Percentiles rank a stretch among this genome's conserved stretches.
Evolutionary conservation across 2,329 filamentous ascomycete genomes (phyloP).

Genomic region (Ophiostoma sp.): DNA sequence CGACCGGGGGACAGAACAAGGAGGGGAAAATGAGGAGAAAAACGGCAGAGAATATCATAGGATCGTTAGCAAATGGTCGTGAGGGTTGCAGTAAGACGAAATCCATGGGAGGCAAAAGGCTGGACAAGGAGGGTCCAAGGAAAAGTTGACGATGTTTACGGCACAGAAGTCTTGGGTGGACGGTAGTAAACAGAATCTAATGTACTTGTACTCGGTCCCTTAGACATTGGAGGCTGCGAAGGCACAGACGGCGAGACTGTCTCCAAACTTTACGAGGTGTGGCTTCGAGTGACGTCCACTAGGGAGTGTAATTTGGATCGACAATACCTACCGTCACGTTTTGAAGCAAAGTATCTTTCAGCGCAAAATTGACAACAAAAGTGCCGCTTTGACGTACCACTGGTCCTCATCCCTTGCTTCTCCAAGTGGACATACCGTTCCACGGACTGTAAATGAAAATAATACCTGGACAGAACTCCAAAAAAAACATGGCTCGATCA

Average conservation of each 20-base stretch:
- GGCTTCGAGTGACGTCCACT: neutral
- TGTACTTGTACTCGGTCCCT: neutral
- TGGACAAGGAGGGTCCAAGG: conserved; percentile 8
- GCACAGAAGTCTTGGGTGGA: neutral
- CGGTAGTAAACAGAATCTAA: neutral
- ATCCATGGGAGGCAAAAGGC: conserved; percentile 6
- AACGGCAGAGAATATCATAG: neutral
- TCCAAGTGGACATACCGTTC: neutral
- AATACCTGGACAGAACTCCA: neutral
- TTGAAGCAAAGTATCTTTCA: neutral
- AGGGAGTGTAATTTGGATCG: conserved; percentile 17
- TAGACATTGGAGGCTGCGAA: no score
- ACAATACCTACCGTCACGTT: neutral
- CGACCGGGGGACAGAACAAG: neutral
- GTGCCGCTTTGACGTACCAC: neutral
- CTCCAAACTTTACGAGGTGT: neutral
- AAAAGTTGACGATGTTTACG: neutral
- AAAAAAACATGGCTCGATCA: neutral
- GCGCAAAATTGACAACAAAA: neutral
- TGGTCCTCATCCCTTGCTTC: neutral
- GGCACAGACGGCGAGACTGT: neutral
- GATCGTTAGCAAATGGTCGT: neutral
- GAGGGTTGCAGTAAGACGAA: neutral
- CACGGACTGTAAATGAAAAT: neutral
- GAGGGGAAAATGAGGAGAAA: neutral